These are phyloP conservation scores for Quercus engelmannii DNA, from an alignment of 306 rosid species.

Conservation along the genomic window DNA sequence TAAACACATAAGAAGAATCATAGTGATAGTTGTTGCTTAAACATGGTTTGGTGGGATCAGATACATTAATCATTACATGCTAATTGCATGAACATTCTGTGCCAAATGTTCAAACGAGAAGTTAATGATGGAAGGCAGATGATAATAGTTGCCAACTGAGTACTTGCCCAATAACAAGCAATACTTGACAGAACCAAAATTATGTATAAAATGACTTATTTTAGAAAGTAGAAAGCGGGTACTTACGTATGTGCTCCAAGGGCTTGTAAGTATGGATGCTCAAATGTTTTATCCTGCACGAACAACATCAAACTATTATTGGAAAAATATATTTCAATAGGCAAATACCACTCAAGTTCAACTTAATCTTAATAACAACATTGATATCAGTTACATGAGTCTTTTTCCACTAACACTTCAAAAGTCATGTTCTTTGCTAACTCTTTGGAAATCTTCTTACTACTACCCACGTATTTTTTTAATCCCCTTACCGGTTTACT, in stretches of 20 bases:
- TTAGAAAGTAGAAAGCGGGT: no score
- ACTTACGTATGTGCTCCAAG: slow-evolving; percentile 68
- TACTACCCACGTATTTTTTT: background rate
- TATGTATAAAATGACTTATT: background rate
- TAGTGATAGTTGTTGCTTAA: no score
- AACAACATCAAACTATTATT: slow-evolving; percentile 18
- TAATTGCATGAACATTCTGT: background rate
- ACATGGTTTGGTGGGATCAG: background rate
- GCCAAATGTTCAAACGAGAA: background rate
- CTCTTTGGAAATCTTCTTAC: background rate
- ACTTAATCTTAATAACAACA: background rate
- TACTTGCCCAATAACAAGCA: background rate
- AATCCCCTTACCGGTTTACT: background rate
- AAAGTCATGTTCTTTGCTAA: background rate
- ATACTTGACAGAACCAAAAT: background rate
- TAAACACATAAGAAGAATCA: no score
- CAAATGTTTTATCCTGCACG: slow-evolving; percentile 91
- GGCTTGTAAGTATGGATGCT: slow-evolving; percentile 86
- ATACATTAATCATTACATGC: background rate
- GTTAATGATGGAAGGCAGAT: background rate
- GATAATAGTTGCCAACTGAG: background rate
- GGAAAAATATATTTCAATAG: background rate
- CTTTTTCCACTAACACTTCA: background rate
- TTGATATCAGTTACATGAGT: no score
- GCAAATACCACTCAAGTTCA: background rate